Conservation (phyloP, 805 yeast genomes). For the Diddensiella transvaalensis region DNA sequence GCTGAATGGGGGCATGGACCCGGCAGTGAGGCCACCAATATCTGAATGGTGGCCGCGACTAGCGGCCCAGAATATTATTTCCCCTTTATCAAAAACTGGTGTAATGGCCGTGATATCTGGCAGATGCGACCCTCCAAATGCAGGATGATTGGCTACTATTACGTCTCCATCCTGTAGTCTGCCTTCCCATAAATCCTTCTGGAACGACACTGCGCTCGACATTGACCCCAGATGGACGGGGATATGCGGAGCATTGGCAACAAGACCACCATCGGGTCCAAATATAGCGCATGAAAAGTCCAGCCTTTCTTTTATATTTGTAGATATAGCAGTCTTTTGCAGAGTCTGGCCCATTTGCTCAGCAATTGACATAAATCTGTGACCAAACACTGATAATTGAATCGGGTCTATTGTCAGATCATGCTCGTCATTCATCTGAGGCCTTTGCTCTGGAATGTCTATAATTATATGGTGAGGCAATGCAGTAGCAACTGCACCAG, state of each 20-base stretch:
- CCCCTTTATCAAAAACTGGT: constrained; percentile 64
- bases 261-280: constrained; percentile 70
- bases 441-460: constrained; percentile 22
- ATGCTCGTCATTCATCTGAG: not conserved
- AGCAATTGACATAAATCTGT: constrained; percentile 86
- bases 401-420: constrained; percentile 56
- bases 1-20: constrained; percentile 93
- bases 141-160: constrained; percentile 74
- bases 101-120: constrained; percentile 92
- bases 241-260: constrained; percentile 84
- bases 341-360: constrained; percentile 84
- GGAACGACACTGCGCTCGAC: constrained; percentile 73
- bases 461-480: constrained; percentile 62
- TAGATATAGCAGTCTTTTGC: constrained; percentile 75
- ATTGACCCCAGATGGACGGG: constrained; percentile 86
- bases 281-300: constrained; percentile 85
- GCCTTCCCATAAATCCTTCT: constrained; percentile 61
- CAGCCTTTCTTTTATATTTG: constrained; percentile 77
- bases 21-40: constrained; percentile 88
- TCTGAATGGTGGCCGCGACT: constrained; percentile 96
- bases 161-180: constrained; percentile 71
- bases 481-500: constrained; percentile 53
- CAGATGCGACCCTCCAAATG: constrained; percentile 80
- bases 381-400: constrained; percentile 70
- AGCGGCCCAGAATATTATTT: constrained; percentile 80